Evolutionary conservation across 2,329 filamentous ascomycete species (phyloP).

Genomic region (Tolypocladium nubicola): DNA sequence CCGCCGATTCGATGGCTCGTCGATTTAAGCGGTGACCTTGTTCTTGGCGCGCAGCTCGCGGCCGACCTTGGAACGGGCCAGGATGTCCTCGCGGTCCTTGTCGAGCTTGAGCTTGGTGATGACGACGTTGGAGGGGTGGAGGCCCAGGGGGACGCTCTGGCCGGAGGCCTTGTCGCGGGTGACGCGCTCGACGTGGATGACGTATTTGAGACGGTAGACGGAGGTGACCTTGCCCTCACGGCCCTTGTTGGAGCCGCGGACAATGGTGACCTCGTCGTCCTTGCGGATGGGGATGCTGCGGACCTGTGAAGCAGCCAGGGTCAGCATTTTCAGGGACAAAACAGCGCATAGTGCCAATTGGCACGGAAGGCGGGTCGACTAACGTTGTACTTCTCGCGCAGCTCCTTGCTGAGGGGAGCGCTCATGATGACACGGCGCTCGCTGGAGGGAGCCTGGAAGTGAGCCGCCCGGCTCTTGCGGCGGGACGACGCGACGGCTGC

Average conservation of each 20-base stretch:
- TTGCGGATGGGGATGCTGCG: conserved; percentile 95
- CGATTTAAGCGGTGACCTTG: conserved; percentile 49
- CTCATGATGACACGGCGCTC: conserved; percentile 95
- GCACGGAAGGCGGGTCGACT: conserved; percentile 19
- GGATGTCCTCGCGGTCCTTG: conserved; percentile 85
- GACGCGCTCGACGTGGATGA: conserved; percentile 94
- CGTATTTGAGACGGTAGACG: conserved; percentile 97
- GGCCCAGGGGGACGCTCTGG: conserved; percentile 87
- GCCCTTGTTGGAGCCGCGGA: conserved; percentile 92
- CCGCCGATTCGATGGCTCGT: neutral
- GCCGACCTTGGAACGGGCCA: conserved; percentile 74
- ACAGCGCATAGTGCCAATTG: neutral
- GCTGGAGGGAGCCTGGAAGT: conserved; percentile 93
- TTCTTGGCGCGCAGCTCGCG: conserved; percentile 66
- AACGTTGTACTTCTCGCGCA: conserved; percentile 99
- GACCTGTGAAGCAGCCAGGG: conserved; percentile 46
- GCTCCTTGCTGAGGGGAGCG: conserved; percentile 90
- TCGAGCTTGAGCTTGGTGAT: conserved; percentile 98
- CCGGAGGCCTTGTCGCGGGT: conserved; percentile 95
- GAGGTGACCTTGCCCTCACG: conserved; percentile 96
- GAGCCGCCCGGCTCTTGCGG: conserved; percentile 98
- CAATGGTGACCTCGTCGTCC: conserved; percentile 89
- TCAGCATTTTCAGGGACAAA: neutral
- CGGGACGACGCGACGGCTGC: conserved; percentile 64
- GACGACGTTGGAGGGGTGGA: conserved; percentile 94